Percentiles rank a stretch among this genome's conserved stretches.
phyloP scores from a whole-genome alignment of 345 rosid genomes.

The Gossypium ekmanianum region DNA sequence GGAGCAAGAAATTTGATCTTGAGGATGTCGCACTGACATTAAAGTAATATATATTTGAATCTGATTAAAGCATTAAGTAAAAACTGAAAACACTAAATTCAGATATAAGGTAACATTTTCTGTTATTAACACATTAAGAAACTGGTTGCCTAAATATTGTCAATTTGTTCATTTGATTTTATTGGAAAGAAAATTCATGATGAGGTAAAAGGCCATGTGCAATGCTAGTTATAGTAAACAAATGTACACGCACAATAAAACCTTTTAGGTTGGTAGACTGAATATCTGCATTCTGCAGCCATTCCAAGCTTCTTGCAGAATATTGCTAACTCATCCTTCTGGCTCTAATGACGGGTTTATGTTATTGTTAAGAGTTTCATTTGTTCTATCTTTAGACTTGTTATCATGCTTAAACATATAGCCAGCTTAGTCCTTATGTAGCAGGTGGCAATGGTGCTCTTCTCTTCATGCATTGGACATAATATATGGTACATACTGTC shows the following conservation, averaged over 20 bases:
- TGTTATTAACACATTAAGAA: not conserved
- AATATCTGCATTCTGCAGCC: not conserved
- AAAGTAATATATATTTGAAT: not conserved
- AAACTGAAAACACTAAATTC: not conserved
- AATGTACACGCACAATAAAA: not conserved
- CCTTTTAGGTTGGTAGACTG: not conserved
- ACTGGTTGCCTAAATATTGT: not conserved
- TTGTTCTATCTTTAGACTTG: not conserved
- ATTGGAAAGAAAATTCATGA: not conserved
- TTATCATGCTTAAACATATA: slow-evolving; percentile 1
- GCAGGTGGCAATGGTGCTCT: not conserved
- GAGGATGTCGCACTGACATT: not conserved
- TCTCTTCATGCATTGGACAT: not conserved
- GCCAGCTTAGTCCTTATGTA: not conserved
- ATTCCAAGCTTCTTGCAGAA: not conserved
- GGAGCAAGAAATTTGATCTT: not conserved
- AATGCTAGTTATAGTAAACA: not conserved
- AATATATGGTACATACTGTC: not conserved
- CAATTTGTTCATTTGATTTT: not conserved
- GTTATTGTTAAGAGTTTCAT: not conserved
- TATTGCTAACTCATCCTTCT: not conserved
- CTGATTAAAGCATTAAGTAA: not conserved
- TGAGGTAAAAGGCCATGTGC: not conserved
- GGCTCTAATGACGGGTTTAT: not conserved
- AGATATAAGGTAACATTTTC: not conserved